Percentiles rank a stretch among this genome's conserved stretches.
Evolutionary conservation across 768 basidiomycete genomes (phyloP).

Genomic region (Russula virescens): DNA sequence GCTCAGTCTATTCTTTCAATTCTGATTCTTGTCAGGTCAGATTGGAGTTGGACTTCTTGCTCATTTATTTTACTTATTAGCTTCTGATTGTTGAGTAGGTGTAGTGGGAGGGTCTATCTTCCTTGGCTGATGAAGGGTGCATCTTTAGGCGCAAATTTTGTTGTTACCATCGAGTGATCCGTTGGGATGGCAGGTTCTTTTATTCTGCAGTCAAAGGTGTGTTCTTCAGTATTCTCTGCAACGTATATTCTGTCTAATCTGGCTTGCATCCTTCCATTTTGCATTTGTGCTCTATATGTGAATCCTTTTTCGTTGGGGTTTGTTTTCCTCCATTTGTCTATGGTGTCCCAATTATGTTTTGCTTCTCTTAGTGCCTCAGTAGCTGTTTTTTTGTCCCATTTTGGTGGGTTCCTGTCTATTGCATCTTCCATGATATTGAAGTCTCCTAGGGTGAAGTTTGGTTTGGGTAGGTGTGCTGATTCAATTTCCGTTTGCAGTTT

Average conservation of each 20-base stretch:
- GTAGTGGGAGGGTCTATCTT: background rate
- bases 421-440: too few species aligned
- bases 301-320: background rate
- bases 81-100: background rate
- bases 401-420: background rate
- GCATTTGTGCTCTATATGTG: background rate
- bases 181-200: background rate
- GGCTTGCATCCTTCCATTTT: background rate
- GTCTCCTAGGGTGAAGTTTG: too few species aligned
- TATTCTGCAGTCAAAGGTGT: background rate
- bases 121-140: background rate
- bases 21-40: background rate
- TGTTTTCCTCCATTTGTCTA: too few species aligned
- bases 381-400: background rate
- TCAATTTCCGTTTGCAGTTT: background rate
- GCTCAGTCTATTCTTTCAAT: too few species aligned
- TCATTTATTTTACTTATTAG: background rate
- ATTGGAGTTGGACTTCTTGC: background rate
- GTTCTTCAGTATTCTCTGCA: background rate
- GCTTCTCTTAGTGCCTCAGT: background rate
- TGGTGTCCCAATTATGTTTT: too few species aligned
- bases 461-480: too few species aligned
- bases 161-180: background rate
- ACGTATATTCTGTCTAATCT: conserved; percentile 6
- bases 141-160: background rate